Conservation (phyloP, 2,329 filamentous ascomycete genomes). For the Fusarium penzigii region DNA sequence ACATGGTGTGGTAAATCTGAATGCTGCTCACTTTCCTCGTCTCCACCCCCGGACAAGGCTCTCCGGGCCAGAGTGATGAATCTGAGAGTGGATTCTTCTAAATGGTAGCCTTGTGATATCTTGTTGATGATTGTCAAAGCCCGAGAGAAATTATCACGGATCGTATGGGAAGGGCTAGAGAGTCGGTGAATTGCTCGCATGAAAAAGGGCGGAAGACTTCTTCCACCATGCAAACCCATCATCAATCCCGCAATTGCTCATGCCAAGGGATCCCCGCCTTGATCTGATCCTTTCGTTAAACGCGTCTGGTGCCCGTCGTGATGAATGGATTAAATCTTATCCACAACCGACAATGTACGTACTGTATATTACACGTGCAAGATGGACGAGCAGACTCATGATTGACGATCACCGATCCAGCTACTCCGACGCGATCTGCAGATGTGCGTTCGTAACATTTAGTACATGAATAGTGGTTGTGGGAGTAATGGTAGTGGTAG, state of each 20-base stretch:
- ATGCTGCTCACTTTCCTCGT: neutral
- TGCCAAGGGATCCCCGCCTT: slow-evolving; percentile 23
- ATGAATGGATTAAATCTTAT: neutral
- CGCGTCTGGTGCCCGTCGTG: neutral
- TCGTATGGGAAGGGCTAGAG: neutral
- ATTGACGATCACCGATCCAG: neutral
- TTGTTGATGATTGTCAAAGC: too few relatives aligned
- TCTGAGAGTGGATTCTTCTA: too few relatives aligned
- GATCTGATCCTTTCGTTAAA: neutral
- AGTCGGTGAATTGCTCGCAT: neutral
- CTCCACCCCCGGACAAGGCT: neutral
- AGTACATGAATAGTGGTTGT: neutral
- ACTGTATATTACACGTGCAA: neutral
- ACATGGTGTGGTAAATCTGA: neutral
- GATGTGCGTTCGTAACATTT: neutral
- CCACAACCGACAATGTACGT: too few relatives aligned
- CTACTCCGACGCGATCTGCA: neutral
- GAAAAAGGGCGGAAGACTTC: too few relatives aligned
- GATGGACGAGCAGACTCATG: neutral
- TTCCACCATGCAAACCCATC: neutral
- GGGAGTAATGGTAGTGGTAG: neutral
- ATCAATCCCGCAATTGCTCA: neutral
- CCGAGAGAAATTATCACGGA: neutral
- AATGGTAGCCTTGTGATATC: too few relatives aligned
- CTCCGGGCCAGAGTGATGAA: neutral